phyloP scores from a whole-genome alignment of 169 alveolate species.

The Eimeria brunetti region DNA sequence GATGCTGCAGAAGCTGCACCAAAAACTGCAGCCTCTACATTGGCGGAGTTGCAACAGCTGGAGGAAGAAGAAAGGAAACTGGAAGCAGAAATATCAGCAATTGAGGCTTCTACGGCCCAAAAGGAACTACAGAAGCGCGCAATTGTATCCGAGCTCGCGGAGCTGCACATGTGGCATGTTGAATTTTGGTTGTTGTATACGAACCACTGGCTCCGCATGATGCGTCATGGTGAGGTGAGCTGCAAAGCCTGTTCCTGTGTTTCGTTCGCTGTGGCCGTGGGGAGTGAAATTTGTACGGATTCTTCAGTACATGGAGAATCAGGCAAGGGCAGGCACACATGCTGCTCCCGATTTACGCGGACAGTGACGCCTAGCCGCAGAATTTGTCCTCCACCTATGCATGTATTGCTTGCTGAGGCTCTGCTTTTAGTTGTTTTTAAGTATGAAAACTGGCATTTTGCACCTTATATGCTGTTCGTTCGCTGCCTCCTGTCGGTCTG shows the following conservation, averaged over 20 bases:
- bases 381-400: background rate
- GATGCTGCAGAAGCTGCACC: background rate
- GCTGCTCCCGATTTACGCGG: background rate
- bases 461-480: background rate
- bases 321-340: background rate
- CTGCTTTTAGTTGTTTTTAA: background rate
- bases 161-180: conserved; percentile 50
- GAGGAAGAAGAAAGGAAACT: conserved; percentile 68
- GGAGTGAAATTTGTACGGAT: background rate
- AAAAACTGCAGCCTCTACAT: background rate
- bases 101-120: conserved; percentile 8
- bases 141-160: conserved; percentile 36
- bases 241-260: background rate
- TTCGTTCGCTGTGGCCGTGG: background rate
- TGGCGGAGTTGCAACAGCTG: conserved; percentile 26
- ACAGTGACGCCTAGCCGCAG: background rate
- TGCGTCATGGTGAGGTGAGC: conserved; percentile 76
- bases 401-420: background rate
- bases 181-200: conserved; percentile 66
- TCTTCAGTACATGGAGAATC: background rate
- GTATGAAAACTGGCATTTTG: too few species aligned
- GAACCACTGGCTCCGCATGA: conserved; percentile 21
- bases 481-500: background rate
- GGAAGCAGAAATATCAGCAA: conserved; percentile 19
- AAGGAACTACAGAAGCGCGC: conserved; percentile 10